A percentile compares a stretch with the other conserved stretches of the same genome.
Conservation (phyloP, 345 rosid species). For the Citrus sinensis region DVS_A1.0 CM039164.1:6069001-6069500, state of each 20-base stretch:
- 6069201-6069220: not conserved
- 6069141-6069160: not conserved
- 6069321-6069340: too few relatives aligned
- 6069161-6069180: not conserved
- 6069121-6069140: not conserved
- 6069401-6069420: constrained; percentile 5
- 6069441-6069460: not conserved
- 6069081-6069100: not conserved
- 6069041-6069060: not conserved
- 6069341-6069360: not conserved
- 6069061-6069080: not conserved
- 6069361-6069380: not conserved
- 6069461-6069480: not conserved
- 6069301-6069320: not conserved
- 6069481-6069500: not conserved
- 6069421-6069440: not conserved
- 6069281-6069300: not conserved
- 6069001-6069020: not conserved
- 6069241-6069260: not conserved
- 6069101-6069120: not conserved
- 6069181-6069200: not conserved
- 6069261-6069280: not conserved
- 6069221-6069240: not conserved
- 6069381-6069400: not conserved
- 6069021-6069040: not conserved